Percentiles rank a stretch among this genome's conserved stretches.
Evolutionary conservation across 495 filamentous ascomycete genomes (phyloP).

Genomic region (Talaromyces wortmannii): DNA sequence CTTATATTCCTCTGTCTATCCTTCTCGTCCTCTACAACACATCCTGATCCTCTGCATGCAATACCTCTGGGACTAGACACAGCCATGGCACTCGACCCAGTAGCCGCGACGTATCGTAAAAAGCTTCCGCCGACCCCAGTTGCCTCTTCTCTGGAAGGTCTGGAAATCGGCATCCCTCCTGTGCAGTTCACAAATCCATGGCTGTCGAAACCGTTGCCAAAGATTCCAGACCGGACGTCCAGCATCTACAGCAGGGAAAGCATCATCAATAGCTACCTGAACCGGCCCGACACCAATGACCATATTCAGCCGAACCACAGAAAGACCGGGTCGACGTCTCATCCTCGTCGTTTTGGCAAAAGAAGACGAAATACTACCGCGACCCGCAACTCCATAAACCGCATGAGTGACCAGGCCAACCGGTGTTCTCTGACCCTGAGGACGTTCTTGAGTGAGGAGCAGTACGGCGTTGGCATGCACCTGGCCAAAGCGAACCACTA

Average conservation of each 20-base stretch:
- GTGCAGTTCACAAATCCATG: constrained; percentile 22
- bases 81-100: not conserved
- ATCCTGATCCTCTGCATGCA: no score
- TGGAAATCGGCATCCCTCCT: constrained; percentile 34
- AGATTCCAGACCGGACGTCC: constrained; percentile 16
- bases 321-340: not conserved
- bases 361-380: not conserved
- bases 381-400: not conserved
- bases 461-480: constrained; percentile 17
- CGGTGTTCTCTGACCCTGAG: constrained; percentile 8
- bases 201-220: constrained; percentile 24
- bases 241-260: constrained; percentile 30
- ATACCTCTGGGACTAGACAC: no score
- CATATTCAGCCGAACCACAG: not conserved
- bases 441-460: constrained; percentile 19
- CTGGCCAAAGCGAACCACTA: constrained; percentile 25
- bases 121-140: not conserved
- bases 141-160: constrained; percentile 28
- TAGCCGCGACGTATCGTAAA: not conserved
- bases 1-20: no score
- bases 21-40: no score
- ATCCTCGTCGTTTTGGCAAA: not conserved
- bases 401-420: not conserved
- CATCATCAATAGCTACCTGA: constrained; percentile 17
- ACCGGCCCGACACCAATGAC: not conserved